Evolutionary conservation across 495 filamentous ascomycete species (phyloP).

Genomic region (Daldinia concentrica): DNA sequence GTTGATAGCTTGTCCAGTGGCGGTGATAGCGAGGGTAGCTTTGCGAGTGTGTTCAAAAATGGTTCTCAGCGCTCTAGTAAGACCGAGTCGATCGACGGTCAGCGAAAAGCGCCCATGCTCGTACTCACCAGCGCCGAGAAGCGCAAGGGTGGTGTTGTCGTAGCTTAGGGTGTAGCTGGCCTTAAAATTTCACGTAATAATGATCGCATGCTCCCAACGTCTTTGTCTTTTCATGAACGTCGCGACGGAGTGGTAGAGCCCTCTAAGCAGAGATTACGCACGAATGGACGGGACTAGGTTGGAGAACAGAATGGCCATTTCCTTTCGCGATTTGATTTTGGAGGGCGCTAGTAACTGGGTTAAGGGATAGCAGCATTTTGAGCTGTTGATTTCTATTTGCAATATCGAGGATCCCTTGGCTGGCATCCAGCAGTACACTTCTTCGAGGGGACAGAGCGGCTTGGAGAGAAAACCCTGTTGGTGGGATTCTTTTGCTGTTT

Average conservation of each 20-base stretch:
- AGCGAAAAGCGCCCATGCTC: conserved; percentile 84
- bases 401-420: conserved; percentile 29
- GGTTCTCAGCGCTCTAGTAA: conserved; percentile 57
- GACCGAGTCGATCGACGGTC: conserved; percentile 61
- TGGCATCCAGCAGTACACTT: conserved; percentile 34
- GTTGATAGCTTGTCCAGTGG: conserved; percentile 67
- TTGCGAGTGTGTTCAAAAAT: conserved; percentile 68
- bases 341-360: conserved; percentile 32
- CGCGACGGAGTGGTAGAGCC: conserved; percentile 45
- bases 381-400: conserved; percentile 34
- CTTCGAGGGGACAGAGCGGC: conserved; percentile 33
- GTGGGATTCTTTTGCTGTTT: conserved; percentile 43
- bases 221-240: conserved; percentile 48
- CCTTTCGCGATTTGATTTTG: conserved; percentile 41
- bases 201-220: conserved; percentile 48
- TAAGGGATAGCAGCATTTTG: conserved; percentile 21
- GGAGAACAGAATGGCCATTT: conserved; percentile 46
- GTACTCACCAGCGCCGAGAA: conserved; percentile 90
- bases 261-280: conserved; percentile 41
- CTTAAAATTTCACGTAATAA: conserved; percentile 44
- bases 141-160: conserved; percentile 75
- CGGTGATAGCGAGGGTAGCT: conserved; percentile 63
- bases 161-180: conserved; percentile 30
- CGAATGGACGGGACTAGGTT: conserved; percentile 42
- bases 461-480: conserved; percentile 39